Percentiles rank a stretch among this genome's conserved stretches.
phyloP scores from a whole-genome alignment of 345 rosid species.

The Raphanus sativus region DNA sequence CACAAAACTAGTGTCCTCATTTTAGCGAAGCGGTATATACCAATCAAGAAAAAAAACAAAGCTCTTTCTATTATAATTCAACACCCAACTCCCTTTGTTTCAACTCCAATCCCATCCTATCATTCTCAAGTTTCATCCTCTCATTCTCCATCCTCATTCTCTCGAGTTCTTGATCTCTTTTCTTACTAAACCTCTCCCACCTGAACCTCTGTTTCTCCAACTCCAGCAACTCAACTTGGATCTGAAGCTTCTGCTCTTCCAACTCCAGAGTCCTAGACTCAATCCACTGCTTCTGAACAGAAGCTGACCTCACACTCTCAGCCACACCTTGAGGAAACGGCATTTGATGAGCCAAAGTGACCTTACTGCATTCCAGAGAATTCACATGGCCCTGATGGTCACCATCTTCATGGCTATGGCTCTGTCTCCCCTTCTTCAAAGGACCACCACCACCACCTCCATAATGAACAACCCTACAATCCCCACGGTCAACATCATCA shows the following conservation, averaged over 20 bases:
- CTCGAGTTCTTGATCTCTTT: constrained; percentile 75
- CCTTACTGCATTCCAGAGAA: constrained; percentile 20
- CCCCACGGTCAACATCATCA: constrained; percentile 51
- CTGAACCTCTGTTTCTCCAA: constrained; percentile 79
- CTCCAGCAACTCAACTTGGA: constrained; percentile 74
- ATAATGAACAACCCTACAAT: constrained; percentile 41
- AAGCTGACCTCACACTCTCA: constrained; percentile 52
- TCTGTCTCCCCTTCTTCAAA: constrained; percentile 62
- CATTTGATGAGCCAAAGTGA: constrained; percentile 40
- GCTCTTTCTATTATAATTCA: neutral
- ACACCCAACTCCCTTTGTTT: constrained; percentile 47
- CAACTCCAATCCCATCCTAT: constrained; percentile 68
- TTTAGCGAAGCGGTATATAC: constrained; percentile 11
- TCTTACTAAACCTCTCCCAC: constrained; percentile 84
- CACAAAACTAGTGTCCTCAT: neutral
- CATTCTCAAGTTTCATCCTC: constrained; percentile 89
- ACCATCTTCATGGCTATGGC: constrained; percentile 52
- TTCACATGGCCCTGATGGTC: constrained; percentile 21
- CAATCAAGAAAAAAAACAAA: constrained; percentile 1
- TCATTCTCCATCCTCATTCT: constrained; percentile 79
- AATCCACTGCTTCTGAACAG: constrained; percentile 66
- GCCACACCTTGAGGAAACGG: constrained; percentile 44
- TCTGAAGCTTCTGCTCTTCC: constrained; percentile 80
- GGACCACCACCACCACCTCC: constrained; percentile 48
- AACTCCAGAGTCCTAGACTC: constrained; percentile 67